Percentiles rank a stretch among this genome's conserved stretches.
phyloP scores from a whole-genome alignment of 257 asterid genomes.

The Solanum virginianum region DNA sequence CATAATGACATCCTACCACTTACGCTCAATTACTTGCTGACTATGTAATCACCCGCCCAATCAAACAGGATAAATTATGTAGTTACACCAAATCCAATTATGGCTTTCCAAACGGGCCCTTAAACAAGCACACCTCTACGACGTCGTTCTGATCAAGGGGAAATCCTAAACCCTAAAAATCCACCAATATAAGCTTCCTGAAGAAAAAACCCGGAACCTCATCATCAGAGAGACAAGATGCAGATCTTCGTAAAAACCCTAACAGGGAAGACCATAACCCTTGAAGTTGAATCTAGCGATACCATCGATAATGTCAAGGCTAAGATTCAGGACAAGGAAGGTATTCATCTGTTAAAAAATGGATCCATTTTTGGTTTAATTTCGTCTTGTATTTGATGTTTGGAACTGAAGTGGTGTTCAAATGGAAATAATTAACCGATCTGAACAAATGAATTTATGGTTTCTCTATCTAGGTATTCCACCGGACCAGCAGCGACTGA shows the following conservation, averaged over 20 bases:
- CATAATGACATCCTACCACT: too few species aligned
- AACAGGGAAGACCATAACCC: slow-evolving; percentile 63
- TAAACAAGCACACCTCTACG: neutral
- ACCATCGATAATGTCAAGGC: slow-evolving; percentile 67
- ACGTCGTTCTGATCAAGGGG: neutral
- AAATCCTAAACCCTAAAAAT: neutral
- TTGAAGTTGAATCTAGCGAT: slow-evolving; percentile 65
- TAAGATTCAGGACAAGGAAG: slow-evolving; percentile 73
- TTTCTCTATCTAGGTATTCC: slow-evolving; percentile 35
- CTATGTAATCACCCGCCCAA: too few species aligned
- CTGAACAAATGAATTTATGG: neutral
- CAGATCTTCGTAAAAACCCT: slow-evolving; percentile 72
- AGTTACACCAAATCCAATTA: too few species aligned
- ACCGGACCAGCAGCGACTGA: slow-evolving; percentile 69
- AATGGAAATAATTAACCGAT: neutral
- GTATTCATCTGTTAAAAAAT: neutral
- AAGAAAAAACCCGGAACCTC: neutral
- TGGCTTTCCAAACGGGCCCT: too few species aligned
- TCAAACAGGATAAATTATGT: too few species aligned
- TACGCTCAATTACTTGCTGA: too few species aligned
- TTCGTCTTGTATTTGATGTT: neutral
- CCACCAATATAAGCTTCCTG: neutral
- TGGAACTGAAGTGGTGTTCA: neutral
- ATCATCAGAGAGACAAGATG: slow-evolving; percentile 17
- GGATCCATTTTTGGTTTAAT: neutral